A percentile compares a stretch with the other conserved stretches of the same genome.
phyloP scores from a whole-genome alignment of 176 grass and related monocot species.

The Cenchrus fungigraminus region DNA sequence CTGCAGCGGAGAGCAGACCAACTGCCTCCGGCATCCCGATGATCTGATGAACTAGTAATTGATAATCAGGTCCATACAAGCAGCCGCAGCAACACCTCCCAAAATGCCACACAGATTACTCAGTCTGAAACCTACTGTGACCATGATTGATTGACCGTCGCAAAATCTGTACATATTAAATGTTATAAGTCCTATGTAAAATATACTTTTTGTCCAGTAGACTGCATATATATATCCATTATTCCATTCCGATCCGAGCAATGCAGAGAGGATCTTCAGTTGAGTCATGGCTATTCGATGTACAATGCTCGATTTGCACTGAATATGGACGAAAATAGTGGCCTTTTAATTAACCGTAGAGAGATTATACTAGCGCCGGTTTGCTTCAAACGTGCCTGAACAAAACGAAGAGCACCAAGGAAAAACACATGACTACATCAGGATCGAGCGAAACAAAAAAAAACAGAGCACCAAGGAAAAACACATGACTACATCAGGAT shows the following conservation, averaged over 20 bases:
- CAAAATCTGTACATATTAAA: not conserved
- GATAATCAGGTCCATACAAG: too few species aligned
- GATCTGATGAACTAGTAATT: too few species aligned
- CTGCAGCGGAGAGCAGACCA: not conserved
- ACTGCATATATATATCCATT: not conserved
- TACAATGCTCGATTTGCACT: not conserved
- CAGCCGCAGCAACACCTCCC: too few species aligned
- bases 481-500: too few species aligned
- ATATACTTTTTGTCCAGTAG: not conserved
- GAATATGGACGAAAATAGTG: not conserved
- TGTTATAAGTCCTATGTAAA: not conserved
- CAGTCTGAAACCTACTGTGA: not conserved
- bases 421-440: not conserved
- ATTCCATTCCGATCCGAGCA: not conserved
- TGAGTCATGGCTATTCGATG: not conserved
- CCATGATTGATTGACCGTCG: not conserved
- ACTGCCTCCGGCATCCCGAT: too few species aligned
- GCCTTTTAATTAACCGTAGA: not conserved
- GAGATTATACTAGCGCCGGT: not conserved
- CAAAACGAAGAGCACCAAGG: too few species aligned
- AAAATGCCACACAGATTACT: not conserved
- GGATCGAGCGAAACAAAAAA: not conserved
- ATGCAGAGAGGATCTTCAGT: not conserved
- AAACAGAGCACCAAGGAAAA: too few species aligned
- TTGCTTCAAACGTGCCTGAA: too few species aligned